A percentile compares a stretch with the other conserved stretches of the same genome.
Evolutionary conservation across 768 basidiomycete species (phyloP).

Genomic region (Boletus rufocinnamomeus): DNA sequence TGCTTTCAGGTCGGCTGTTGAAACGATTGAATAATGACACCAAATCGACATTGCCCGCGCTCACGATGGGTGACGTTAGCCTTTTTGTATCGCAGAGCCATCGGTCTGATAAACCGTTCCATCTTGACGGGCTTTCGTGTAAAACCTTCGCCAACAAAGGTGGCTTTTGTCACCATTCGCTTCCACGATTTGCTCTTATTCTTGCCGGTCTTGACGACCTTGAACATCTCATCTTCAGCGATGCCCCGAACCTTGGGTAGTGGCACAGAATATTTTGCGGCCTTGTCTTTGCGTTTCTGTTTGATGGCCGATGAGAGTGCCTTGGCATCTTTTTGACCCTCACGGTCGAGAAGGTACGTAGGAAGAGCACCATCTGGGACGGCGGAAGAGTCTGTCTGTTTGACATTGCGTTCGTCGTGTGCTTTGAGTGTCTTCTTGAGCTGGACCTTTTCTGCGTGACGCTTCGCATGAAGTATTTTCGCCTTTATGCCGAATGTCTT

Average conservation of each 20-base stretch:
- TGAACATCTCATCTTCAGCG: constrained; percentile 99
- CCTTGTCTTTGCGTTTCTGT: constrained; percentile 98
- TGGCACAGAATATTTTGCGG: constrained; percentile 96
- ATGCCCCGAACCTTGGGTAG: constrained; percentile 96
- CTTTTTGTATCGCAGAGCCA: constrained; percentile 97
- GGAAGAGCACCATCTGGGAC: constrained; percentile 91
- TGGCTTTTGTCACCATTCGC: constrained; percentile 99
- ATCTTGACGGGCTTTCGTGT: constrained; percentile 99
- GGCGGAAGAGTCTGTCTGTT: constrained; percentile 82
- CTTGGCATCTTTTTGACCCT: constrained; percentile 98
- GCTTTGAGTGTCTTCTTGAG: constrained; percentile 99
- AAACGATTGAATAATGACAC: background rate
- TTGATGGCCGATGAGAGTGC: constrained; percentile 95
- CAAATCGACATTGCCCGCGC: constrained; percentile 24
- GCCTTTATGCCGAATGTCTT: constrained; percentile 96
- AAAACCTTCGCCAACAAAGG: constrained; percentile 97
- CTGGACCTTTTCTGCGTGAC: constrained; percentile 96
- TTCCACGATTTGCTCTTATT: constrained; percentile 97
- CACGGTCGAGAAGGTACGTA: constrained; percentile 93
- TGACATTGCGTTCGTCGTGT: constrained; percentile 98
- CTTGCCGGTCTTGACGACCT: constrained; percentile 97
- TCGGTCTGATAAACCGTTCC: constrained; percentile 96
- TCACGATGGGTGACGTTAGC: constrained; percentile 98
- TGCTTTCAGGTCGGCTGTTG: constrained; percentile 89
- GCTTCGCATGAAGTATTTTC: constrained; percentile 95